Evolutionary conservation across 768 basidiomycete species (phyloP), one percentile per base, ranked within the genome.

Genomic region (Xerocomellus chrysenteron): DNA sequence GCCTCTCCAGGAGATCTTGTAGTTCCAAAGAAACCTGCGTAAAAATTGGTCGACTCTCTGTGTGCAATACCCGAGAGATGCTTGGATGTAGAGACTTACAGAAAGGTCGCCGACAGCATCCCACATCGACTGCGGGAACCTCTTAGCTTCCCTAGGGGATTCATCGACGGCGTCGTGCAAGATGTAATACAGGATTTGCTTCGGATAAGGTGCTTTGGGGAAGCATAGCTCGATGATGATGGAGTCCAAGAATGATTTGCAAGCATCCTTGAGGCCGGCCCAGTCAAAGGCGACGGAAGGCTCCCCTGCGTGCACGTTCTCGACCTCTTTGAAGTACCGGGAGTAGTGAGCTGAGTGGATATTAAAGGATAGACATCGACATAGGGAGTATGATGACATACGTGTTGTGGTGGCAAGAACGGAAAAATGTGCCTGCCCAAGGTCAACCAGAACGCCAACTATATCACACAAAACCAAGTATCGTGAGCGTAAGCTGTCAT

Each of bases 151-250:
- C 47, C 76, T 80, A 1, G 89, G 89, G 4, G 85, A 80, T 70
- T 92, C 91, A 12, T 86, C 81, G 13, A 88, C 75, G 11, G 87
- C 85, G 42, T 92, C 89, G 50, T 79, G 81, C 28, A 94, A 76
- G 28, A 90, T 79, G 54, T 82, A 78, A 62, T 83, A 84, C 26
- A 94, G 68, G 42, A 92, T 75, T 49, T 79, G 77, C 66, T 81
- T 83, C 5, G 89, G 86, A 70, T 88, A 89, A 0, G 78, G 75
- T 3, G 85, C 84, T 46, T 77, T 74, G 6, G 92, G 91, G 59
- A 93, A 86, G 64, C 86, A 89, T 7, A 94, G 72, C 66, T 94
- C 92, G 56, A 93, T 82, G 58, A 94, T 81, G 55, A 92, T 88
- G 1, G 89, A 90, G 69, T 92, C 91, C 47, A 92, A 71, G 73